Percentiles rank a stretch among this genome's conserved stretches.
Evolutionary conservation across 2,329 filamentous ascomycete species (phyloP).

Genomic region (Mycosphaerelloides madeirae): DNA sequence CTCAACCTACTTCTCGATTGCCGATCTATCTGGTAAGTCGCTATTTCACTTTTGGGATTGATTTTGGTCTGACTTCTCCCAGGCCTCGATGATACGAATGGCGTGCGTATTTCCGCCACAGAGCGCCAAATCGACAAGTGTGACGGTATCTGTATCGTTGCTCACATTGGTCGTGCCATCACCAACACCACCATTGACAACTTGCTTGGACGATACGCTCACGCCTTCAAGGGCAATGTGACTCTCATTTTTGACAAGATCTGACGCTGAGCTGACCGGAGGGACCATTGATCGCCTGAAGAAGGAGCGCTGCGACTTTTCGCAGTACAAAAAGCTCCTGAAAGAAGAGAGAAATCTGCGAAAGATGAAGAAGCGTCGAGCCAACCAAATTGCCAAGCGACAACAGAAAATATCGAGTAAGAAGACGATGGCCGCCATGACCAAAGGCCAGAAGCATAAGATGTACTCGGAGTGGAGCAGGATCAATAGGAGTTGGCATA

Average conservation of each 20-base stretch:
- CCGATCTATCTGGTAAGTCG: conserved; percentile 17
- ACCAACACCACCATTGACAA: conserved; percentile 7
- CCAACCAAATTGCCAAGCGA: not conserved
- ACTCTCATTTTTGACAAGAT: conserved; percentile 7
- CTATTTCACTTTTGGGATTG: not conserved
- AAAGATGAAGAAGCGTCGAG: not conserved
- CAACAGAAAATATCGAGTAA: not conserved
- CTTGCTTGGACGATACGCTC: conserved; percentile 2
- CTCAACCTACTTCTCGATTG: conserved; percentile 7
- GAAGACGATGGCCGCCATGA: not conserved
- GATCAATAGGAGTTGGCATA: not conserved
- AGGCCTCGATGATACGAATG: conserved; percentile 15
- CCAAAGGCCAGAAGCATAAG: not conserved
- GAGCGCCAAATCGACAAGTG: conserved; percentile 5
- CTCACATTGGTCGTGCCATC: conserved; percentile 4
- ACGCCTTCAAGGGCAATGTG: conserved; percentile 3
- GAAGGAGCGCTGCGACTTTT: not conserved
- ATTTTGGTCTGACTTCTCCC: not conserved
- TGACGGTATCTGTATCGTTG: conserved; percentile 12
- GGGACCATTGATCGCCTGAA: not conserved
- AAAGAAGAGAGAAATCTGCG: not conserved
- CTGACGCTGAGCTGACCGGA: conserved; percentile 1
- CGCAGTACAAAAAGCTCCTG: not conserved
- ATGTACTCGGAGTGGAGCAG: not conserved
- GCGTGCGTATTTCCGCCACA: conserved; percentile 6